phyloP scores from a whole-genome alignment of 2,329 filamentous ascomycete species.

The Trichoderma sp. region DNA sequence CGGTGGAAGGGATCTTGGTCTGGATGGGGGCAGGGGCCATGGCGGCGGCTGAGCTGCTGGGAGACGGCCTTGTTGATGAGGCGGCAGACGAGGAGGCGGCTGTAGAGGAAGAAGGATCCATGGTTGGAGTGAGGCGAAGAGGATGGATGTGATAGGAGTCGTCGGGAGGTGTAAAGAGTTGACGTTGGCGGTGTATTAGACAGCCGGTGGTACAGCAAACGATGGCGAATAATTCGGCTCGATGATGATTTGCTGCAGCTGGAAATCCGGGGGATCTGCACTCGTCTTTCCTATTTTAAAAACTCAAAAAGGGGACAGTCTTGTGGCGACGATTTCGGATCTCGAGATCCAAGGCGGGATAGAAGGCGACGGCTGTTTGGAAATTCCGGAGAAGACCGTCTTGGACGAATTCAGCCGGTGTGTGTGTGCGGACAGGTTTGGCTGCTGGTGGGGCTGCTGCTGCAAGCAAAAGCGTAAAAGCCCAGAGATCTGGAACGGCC shows the following conservation, averaged over 20 bases:
- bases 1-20: constrained; percentile 47
- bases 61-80: constrained; percentile 17
- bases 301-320: background rate
- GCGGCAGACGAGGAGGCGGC: background rate
- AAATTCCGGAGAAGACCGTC: background rate
- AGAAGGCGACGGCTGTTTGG: constrained; percentile 8
- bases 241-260: background rate
- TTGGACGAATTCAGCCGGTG: constrained; percentile 11
- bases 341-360: background rate
- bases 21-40: constrained; percentile 29
- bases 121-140: background rate
- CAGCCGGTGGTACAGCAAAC: background rate
- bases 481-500: background rate
- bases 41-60: constrained; percentile 24
- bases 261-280: background rate
- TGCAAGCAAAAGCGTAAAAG: background rate
- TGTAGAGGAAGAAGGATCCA: constrained; percentile 17
- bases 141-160: background rate
- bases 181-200: background rate
- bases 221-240: background rate
- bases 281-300: background rate
- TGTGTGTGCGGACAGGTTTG: background rate
- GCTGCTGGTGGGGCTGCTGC: background rate
- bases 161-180: background rate
- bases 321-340: background rate